A percentile compares a stretch with the other conserved stretches of the same genome.
Evolutionary conservation across 1,284 basidiomycete species (phyloP).

Genomic region (Termitomyces sp.): DNA sequence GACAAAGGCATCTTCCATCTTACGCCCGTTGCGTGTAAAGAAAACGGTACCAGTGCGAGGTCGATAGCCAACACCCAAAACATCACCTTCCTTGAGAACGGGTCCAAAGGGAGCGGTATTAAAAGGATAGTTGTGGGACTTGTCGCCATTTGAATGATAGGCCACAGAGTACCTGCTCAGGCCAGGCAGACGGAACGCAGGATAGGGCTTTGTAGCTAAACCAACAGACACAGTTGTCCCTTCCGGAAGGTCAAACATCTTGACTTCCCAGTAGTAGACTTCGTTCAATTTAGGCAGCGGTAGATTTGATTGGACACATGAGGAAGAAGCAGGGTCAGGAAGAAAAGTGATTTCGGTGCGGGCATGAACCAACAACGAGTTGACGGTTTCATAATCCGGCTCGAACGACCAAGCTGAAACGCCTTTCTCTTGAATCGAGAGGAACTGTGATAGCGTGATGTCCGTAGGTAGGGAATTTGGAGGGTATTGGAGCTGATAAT

Average conservation of each 20-base stretch:
- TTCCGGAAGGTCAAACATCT: constrained; percentile 92
- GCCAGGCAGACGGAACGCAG: constrained; percentile 88
- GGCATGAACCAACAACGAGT: constrained; percentile 85
- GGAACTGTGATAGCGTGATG: constrained; percentile 94
- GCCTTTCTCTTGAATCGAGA: constrained; percentile 96
- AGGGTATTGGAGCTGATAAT: constrained; percentile 86
- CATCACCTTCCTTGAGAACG: constrained; percentile 87
- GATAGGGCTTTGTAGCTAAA: constrained; percentile 92
- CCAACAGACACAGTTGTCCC: constrained; percentile 84
- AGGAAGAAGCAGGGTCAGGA: constrained; percentile 88
- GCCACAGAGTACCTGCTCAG: constrained; percentile 89
- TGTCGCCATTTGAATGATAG: constrained; percentile 96
- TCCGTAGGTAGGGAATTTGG: constrained; percentile 92
- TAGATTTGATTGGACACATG: constrained; percentile 91
- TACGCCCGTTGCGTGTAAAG: constrained; percentile 93
- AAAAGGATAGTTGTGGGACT: constrained; percentile 97
- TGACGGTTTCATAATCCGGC: constrained; percentile 91
- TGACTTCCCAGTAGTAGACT: constrained; percentile 97
- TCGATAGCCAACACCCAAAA: constrained; percentile 89
- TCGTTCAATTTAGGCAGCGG: constrained; percentile 94
- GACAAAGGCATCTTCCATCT: constrained; percentile 90
- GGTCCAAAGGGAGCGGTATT: constrained; percentile 85
- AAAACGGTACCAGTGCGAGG: constrained; percentile 95
- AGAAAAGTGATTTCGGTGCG: constrained; percentile 95
- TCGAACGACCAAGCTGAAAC: constrained; percentile 98